phyloP scores from a whole-genome alignment of 768 basidiomycete species.

The Mycena polygramma region DNA sequence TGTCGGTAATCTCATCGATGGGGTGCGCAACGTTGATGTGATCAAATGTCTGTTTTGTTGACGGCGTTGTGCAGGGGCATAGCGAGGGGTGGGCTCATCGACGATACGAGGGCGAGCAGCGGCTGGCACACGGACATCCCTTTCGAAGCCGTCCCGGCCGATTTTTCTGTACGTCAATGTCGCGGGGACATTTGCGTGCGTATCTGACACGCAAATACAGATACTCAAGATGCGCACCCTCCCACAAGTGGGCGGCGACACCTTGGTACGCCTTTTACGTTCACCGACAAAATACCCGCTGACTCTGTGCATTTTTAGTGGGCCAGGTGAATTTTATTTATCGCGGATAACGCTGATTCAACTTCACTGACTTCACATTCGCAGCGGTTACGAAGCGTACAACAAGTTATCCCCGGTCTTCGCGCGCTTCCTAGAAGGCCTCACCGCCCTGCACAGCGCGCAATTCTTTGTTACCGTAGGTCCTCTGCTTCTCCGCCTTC shows the following conservation, averaged over 20 bases:
- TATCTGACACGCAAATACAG: slow-evolving; percentile 29
- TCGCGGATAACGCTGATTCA: too few relatives aligned
- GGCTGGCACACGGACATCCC: slow-evolving; percentile 69
- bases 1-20: slow-evolving; percentile 64
- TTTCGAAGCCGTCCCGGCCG: slow-evolving; percentile 71
- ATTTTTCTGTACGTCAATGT: slow-evolving; percentile 65
- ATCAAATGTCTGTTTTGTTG: neutral
- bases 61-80: neutral
- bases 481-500: neutral
- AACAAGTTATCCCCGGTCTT: slow-evolving; percentile 70
- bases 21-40: slow-evolving; percentile 44
- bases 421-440: slow-evolving; percentile 66
- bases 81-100: slow-evolving; percentile 11
- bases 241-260: slow-evolving; percentile 55
- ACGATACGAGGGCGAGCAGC: slow-evolving; percentile 15
- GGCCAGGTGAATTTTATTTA: slow-evolving; percentile 47
- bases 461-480: slow-evolving; percentile 35
- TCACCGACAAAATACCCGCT: neutral
- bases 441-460: slow-evolving; percentile 67
- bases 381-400: slow-evolving; percentile 71
- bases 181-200: too few relatives aligned
- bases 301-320: slow-evolving; percentile 43
- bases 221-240: slow-evolving; percentile 57
- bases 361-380: neutral
- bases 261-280: slow-evolving; percentile 47